A percentile compares a stretch with the other conserved stretches of the same genome.
Evolutionary conservation across 1,284 basidiomycete genomes (phyloP).

Genomic region (Stygiomarasmius scandens): DNA sequence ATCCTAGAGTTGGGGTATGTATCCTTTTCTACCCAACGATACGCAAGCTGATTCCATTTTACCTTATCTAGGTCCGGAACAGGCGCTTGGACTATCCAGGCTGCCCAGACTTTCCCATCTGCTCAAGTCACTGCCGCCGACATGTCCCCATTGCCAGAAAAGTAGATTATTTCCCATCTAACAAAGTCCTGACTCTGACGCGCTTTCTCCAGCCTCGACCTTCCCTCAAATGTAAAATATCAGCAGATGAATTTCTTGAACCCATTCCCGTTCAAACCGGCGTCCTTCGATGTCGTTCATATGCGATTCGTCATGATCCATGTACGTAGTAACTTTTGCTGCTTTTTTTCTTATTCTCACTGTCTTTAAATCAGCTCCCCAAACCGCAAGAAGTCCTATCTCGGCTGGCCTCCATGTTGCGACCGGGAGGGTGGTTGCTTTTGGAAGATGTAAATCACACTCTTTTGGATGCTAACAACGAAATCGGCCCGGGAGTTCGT

Average conservation of each 20-base stretch:
- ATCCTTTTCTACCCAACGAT: background rate
- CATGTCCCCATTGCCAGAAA: slow-evolving; percentile 8
- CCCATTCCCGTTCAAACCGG: slow-evolving; percentile 6
- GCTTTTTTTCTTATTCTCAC: background rate
- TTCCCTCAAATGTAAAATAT: background rate
- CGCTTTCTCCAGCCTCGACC: background rate
- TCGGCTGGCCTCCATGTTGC: slow-evolving; percentile 4
- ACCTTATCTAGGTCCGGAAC: background rate
- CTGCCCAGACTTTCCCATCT: slow-evolving; percentile 1
- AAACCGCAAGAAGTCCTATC: slow-evolving; percentile 1
- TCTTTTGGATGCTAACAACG: slow-evolving; percentile 6
- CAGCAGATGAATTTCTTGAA: slow-evolving; percentile 8
- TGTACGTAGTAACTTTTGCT: background rate
- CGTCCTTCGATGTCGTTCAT: slow-evolving; percentile 5
- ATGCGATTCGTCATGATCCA: slow-evolving; percentile 11
- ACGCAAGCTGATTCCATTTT: background rate
- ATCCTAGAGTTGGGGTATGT: slow-evolving; percentile 10
- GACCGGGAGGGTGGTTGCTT: slow-evolving; percentile 9
- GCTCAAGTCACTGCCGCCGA: slow-evolving; percentile 7
- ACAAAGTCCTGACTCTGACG: no score
- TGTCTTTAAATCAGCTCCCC: slow-evolving; percentile 2
- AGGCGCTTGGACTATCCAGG: slow-evolving; percentile 10
- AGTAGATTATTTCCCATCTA: background rate
- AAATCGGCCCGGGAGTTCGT: slow-evolving; percentile 4
- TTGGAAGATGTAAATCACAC: slow-evolving; percentile 9